Percentiles rank a stretch among this genome's conserved stretches.
These are phyloP conservation scores for Perilla frutescens DNA, from an alignment of 257 asterid species.

Conservation along the genomic window DNA sequence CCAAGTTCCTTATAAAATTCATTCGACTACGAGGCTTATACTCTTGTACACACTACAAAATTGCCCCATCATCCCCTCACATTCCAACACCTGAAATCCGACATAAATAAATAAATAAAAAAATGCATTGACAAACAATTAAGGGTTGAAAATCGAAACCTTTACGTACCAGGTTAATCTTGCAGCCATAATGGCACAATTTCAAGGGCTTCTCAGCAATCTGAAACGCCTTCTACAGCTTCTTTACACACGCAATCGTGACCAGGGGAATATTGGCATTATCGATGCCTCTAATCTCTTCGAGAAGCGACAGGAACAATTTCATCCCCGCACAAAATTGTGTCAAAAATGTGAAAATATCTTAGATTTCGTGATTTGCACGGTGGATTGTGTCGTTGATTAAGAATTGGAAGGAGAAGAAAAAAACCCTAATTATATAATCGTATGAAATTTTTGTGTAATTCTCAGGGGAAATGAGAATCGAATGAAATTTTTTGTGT, in stretches of 20 bases:
- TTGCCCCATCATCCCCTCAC: conserved; percentile 69
- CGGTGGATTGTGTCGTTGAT: conserved; percentile 13
- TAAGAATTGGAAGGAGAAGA: conserved; percentile 35
- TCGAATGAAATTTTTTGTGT: no score
- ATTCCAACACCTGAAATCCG: conserved; percentile 68
- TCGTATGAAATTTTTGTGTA: conserved; percentile 16
- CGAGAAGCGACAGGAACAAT: conserved; percentile 63
- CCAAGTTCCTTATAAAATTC: conserved; percentile 76
- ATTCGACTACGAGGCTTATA: conserved; percentile 65
- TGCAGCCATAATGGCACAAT: no score
- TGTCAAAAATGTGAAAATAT: background rate
- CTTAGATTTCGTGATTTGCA: background rate
- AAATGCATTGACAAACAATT: background rate
- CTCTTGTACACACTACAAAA: conserved; percentile 64
- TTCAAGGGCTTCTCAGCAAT: conserved; percentile 73
- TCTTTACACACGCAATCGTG: conserved; percentile 51
- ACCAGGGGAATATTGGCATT: conserved; percentile 44
- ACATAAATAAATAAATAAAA: no score
- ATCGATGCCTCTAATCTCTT: conserved; percentile 54
- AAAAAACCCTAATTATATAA: no score
- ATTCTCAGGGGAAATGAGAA: no score
- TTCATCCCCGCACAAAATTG: conserved; percentile 58
- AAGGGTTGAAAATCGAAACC: background rate
- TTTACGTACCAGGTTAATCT: conserved; percentile 66
- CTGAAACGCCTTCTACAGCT: conserved; percentile 61